phyloP scores from a whole-genome alignment of 78 protist genomes.

The Dictyostelium brefeldianum region DNA sequence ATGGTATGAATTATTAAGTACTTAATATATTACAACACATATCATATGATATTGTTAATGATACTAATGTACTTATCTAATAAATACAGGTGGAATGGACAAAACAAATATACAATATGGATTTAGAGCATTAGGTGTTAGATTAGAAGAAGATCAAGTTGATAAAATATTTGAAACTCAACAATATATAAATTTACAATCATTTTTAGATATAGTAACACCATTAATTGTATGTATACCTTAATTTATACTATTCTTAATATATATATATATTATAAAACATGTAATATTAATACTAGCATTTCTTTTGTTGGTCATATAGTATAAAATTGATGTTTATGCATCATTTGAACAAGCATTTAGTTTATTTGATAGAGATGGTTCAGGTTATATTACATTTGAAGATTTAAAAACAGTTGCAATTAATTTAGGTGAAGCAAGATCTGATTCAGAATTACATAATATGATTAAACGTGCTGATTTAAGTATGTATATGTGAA shows the following conservation, averaged over 20 bases:
- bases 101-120: conserved; percentile 9
- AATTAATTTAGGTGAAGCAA: conserved; percentile 1
- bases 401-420: conserved; percentile 13
- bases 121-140: conserved; percentile 1
- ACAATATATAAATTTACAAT: neutral
- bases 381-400: conserved; percentile 9
- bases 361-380: conserved; percentile 20
- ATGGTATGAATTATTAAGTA: neutral
- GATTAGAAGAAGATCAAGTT: conserved; percentile 1
- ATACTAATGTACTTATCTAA: no score
- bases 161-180: conserved; percentile 1
- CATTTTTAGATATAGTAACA: conserved; percentile 1
- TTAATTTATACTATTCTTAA: no score
- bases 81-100: conserved; percentile 4
- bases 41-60: no score
- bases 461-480: conserved; percentile 19
- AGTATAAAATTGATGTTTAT: conserved; percentile 10
- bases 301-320: neutral
- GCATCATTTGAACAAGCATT: conserved; percentile 12
- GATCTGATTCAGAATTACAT: neutral
- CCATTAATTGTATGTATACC: neutral
- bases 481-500: neutral
- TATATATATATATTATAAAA: no score
- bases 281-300: no score
- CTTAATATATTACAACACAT: no score